A percentile compares a stretch with the other conserved stretches of the same genome.
phyloP scores from a whole-genome alignment of 768 basidiomycete genomes.

The Leucocoprinus sp. region DNA sequence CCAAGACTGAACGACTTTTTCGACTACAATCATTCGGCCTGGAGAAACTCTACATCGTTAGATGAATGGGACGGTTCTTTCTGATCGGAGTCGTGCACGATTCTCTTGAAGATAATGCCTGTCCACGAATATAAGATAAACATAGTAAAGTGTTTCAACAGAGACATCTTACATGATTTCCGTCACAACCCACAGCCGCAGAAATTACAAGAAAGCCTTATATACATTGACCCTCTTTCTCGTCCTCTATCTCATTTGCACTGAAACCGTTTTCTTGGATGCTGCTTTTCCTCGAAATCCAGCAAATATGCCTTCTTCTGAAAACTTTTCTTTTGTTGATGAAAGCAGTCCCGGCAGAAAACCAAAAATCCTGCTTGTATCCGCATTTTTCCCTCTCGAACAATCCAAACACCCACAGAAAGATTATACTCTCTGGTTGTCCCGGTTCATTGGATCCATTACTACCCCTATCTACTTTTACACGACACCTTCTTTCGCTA shows the following conservation, averaged over 20 bases:
- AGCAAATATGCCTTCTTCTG: background rate
- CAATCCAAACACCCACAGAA: conserved; percentile 40
- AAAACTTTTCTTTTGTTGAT: background rate
- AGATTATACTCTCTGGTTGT: conserved; percentile 40
- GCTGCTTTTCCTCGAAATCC: background rate
- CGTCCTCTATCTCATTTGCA: background rate
- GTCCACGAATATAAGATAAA: too few species aligned
- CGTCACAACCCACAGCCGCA: background rate
- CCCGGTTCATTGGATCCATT: conserved; percentile 33
- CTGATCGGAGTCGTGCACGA: too few species aligned
- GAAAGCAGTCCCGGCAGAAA: background rate
- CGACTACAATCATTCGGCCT: too few species aligned
- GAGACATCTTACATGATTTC: background rate
- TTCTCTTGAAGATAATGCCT: too few species aligned
- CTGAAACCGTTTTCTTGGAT: background rate
- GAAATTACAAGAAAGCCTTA: background rate
- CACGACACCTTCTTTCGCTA: conserved; percentile 32
- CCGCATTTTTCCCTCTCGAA: conserved; percentile 44
- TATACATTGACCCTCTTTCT: background rate
- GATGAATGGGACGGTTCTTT: too few species aligned
- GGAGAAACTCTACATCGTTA: too few species aligned
- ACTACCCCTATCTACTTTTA: conserved; percentile 49
- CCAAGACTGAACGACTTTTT: too few species aligned
- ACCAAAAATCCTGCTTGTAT: conserved; percentile 38
- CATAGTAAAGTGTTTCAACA: background rate